Conservation (phyloP, 1,284 basidiomycete species). For the Ganoderma boninense region DNA sequence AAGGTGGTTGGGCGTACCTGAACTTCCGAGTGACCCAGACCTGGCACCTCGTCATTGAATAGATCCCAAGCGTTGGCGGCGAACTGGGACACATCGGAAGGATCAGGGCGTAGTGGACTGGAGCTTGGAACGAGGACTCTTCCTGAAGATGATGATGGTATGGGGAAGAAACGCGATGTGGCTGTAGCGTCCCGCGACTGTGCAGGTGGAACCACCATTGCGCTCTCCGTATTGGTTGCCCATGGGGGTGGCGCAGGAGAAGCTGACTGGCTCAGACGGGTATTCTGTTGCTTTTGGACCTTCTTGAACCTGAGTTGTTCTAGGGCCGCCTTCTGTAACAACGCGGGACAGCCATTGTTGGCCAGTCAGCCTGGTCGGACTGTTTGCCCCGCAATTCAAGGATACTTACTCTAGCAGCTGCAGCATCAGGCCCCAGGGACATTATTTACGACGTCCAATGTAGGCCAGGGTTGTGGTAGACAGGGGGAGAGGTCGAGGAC, state of each 20-base stretch:
- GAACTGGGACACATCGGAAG: conserved; percentile 47
- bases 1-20: conserved; percentile 46
- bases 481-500: conserved; percentile 25
- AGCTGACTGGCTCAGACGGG: conserved; percentile 42
- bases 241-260: conserved; percentile 37
- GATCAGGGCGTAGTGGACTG: conserved; percentile 62
- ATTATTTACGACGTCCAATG: conserved; percentile 35
- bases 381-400: conserved; percentile 29
- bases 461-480: conserved; percentile 1
- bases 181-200: conserved; percentile 67
- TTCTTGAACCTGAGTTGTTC: conserved; percentile 70
- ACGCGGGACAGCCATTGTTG: conserved; percentile 26
- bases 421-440: conserved; percentile 49
- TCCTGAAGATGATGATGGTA: conserved; percentile 50
- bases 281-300: conserved; percentile 48
- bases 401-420: conserved; percentile 51
- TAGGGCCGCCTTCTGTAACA: conserved; percentile 60
- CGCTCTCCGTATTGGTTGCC: conserved; percentile 23
- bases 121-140: conserved; percentile 78
- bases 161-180: conserved; percentile 52
- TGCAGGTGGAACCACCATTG: conserved; percentile 45
- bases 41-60: conserved; percentile 50
- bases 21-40: conserved; percentile 45
- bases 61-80: conserved; percentile 46
- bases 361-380: conserved; percentile 37